These are phyloP conservation scores for Leccinum fibrillosum DNA, from an alignment of 768 basidiomycete genomes.

Conservation along the genomic window DNA sequence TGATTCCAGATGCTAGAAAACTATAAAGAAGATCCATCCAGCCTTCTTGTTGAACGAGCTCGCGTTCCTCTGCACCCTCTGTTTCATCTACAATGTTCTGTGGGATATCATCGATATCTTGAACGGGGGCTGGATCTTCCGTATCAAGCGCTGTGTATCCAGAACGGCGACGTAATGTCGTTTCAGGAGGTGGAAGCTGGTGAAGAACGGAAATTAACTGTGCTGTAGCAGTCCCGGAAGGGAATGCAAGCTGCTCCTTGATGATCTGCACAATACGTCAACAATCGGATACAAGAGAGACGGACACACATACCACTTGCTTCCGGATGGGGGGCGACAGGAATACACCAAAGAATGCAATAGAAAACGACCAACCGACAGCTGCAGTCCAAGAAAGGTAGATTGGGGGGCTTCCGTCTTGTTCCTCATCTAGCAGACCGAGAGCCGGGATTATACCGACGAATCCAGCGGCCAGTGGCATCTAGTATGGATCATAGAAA, in stretches of 20 bases:
- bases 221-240: slow-evolving; percentile 94
- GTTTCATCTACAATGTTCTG: slow-evolving; percentile 26
- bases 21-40: slow-evolving; percentile 79
- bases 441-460: slow-evolving; percentile 94
- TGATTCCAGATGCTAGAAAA: slow-evolving; percentile 65
- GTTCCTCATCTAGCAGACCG: slow-evolving; percentile 64
- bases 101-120: slow-evolving; percentile 3
- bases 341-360: slow-evolving; percentile 99
- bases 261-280: slow-evolving; percentile 58
- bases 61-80: slow-evolving; percentile 36
- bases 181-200: slow-evolving; percentile 63
- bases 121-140: slow-evolving; percentile 29
- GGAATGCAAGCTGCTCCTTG: slow-evolving; percentile 91
- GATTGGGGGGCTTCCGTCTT: slow-evolving; percentile 77
- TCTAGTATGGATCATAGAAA: slow-evolving; percentile 32
- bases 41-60: slow-evolving; percentile 59
- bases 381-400: slow-evolving; percentile 70
- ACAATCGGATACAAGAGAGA: slow-evolving; percentile 1
- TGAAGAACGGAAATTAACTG: slow-evolving; percentile 92
- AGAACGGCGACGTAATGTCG: slow-evolving; percentile 48
- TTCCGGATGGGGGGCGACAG: slow-evolving; percentile 91
- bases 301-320: slow-evolving; percentile 68
- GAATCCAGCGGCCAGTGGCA: slow-evolving; percentile 85
- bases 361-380: slow-evolving; percentile 82
- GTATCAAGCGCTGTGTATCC: slow-evolving; percentile 49